Conservation (phyloP, 148 eudicot species). For the Dysphania ambrosioides region DNA sequence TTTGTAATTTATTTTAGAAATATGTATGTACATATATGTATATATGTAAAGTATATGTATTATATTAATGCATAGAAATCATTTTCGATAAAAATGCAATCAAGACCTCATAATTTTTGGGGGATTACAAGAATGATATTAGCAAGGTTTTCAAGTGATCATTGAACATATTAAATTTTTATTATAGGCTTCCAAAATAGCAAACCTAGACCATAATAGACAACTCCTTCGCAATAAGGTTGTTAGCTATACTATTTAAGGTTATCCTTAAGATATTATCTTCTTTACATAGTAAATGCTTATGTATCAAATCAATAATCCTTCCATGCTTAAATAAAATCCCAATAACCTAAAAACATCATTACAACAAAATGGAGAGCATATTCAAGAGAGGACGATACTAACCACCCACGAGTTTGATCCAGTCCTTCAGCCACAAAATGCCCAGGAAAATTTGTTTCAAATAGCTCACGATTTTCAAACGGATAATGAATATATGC, state of each 20-base stretch:
- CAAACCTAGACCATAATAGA: background rate
- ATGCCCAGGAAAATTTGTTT: conserved; percentile 88
- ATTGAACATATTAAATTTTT: background rate
- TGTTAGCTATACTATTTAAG: background rate
- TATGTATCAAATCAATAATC: no score
- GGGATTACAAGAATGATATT: no score
- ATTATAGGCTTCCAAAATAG: background rate
- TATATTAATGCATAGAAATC: no score
- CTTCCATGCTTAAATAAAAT: no score
- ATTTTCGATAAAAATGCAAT: no score
- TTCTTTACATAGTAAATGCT: no score
- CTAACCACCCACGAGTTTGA: conserved; percentile 97
- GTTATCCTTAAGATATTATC: background rate
- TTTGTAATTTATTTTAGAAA: no score
- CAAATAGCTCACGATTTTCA: conserved; percentile 79
- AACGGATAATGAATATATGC: conserved; percentile 96
- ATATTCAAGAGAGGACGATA: conserved; percentile 20
- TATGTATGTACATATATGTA: no score
- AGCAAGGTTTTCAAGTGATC: background rate
- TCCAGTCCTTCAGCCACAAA: conserved; percentile 99
- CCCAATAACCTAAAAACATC: background rate
- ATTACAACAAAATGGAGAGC: background rate
- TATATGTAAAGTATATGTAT: no score
- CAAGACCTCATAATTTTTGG: no score
- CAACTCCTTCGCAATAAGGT: background rate